phyloP scores from a whole-genome alignment of 805 yeast genomes.

The Saturnispora sanitii region DNA sequence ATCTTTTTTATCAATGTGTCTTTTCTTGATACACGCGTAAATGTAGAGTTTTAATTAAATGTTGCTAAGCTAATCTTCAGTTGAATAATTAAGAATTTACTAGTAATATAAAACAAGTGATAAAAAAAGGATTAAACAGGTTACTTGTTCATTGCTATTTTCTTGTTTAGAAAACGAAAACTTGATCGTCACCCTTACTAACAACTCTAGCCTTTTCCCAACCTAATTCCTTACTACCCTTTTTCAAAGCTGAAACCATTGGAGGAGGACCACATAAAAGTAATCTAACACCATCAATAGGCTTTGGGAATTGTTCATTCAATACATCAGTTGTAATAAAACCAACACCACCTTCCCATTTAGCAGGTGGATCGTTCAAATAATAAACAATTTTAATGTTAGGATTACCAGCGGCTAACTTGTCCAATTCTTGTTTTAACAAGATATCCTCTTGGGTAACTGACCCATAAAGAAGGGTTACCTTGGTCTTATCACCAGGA shows the following conservation, averaged over 20 bases:
- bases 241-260: slow-evolving; percentile 78
- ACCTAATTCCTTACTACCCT: slow-evolving; percentile 65
- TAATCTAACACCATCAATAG: slow-evolving; percentile 53
- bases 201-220: slow-evolving; percentile 80
- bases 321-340: slow-evolving; percentile 71
- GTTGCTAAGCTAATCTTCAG: too few relatives aligned
- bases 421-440: slow-evolving; percentile 70
- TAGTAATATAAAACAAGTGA: neutral
- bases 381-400: slow-evolving; percentile 63
- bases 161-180: slow-evolving; percentile 62
- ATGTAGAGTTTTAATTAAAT: too few relatives aligned
- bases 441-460: slow-evolving; percentile 72
- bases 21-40: too few relatives aligned
- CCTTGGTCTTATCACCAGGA: slow-evolving; percentile 70
- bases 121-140: neutral
- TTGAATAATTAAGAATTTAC: too few relatives aligned
- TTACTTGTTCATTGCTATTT: too few relatives aligned
- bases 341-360: slow-evolving; percentile 74
- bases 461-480: slow-evolving; percentile 72
- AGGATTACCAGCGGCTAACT: slow-evolving; percentile 45
- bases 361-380: slow-evolving; percentile 60
- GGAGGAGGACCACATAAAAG: slow-evolving; percentile 93
- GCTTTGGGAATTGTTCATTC: slow-evolving; percentile 50
- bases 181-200: slow-evolving; percentile 82
- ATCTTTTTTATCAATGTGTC: too few relatives aligned